These are phyloP conservation scores for Podosphaera leucotricha DNA, from an alignment of 2,329 filamentous ascomycete species.

Conservation along the genomic window DNA sequence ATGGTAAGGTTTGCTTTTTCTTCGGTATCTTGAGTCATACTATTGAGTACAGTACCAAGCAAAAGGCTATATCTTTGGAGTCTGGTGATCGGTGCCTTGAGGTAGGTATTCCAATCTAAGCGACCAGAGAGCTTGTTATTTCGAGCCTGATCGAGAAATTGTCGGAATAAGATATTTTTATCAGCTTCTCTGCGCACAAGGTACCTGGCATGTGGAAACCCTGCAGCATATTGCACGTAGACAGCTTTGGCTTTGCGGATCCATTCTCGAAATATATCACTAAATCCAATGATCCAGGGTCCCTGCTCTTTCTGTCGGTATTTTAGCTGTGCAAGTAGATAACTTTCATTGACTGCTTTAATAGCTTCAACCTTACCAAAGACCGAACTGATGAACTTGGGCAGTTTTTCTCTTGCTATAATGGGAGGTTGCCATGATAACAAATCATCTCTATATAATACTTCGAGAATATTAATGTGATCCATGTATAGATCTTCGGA, in stretches of 20 bases:
- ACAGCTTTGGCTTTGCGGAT: constrained; percentile 75
- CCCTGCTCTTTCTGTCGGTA: constrained; percentile 94
- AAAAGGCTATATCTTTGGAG: constrained; percentile 77
- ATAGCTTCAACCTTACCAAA: constrained; percentile 83
- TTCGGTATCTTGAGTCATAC: constrained; percentile 62
- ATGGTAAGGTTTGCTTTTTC: constrained; percentile 67
- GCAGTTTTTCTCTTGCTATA: constrained; percentile 52
- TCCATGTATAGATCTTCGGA: constrained; percentile 82
- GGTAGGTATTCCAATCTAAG: constrained; percentile 79
- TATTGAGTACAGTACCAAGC: constrained; percentile 60
- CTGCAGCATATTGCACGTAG: constrained; percentile 79
- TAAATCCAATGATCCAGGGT: constrained; percentile 82
- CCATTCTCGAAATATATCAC: constrained; percentile 95
- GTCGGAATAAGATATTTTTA: constrained; percentile 62
- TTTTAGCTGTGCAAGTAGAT: constrained; percentile 78
- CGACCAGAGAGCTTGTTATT: constrained; percentile 59
- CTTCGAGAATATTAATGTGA: constrained; percentile 63
- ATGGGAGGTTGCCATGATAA: constrained; percentile 51
- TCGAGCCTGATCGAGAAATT: constrained; percentile 62
- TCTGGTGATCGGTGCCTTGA: constrained; percentile 81
- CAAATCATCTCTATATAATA: constrained; percentile 68
- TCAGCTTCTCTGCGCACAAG: constrained; percentile 65
- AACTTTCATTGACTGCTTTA: constrained; percentile 76
- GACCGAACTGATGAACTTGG: constrained; percentile 60
- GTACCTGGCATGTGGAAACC: constrained; percentile 65